Evolutionary conservation across 1,284 basidiomycete genomes (phyloP), one percentile per base, ranked within the genome.

Genomic region (Marasmius oreades): DNA sequence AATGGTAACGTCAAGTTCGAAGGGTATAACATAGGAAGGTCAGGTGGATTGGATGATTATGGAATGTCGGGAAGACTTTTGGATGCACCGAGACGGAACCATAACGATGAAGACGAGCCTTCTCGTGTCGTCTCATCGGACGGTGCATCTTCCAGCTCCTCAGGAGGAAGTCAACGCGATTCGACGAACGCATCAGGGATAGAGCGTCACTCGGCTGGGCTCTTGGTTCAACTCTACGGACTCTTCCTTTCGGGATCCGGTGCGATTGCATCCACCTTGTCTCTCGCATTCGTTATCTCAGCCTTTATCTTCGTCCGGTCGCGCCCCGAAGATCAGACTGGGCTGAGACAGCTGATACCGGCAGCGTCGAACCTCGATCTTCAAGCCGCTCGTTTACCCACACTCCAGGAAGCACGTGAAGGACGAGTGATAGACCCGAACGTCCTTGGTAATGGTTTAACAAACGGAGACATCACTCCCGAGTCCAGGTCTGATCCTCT

Each of bases 21-120:
- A 31, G 28, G 28, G 4, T 31, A 31, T 31, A 31, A 31, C n/a
- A n/a, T n/a, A n/a, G n/a, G n/a, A n/a, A n/a, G n/a, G 10, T 10
- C 28, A 31, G 28, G 10, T 31, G 10, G 28, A 31, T 31, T 11
- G 10, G 28, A 51, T 18, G 31, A 22, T 4, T 18, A 53, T 23
- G 44, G 31, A 33, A 24, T 18, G 22, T 24, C 39, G n/a, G n/a
- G 45, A 11, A 54, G 24, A 36, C 20, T 52, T 14, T 43, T 55
- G 47, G 57, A 53, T 50, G 46, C 46, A 5, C 50, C 54, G 16
- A 50, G 36, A 24, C 8, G 23, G 2, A 22, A 16, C 51, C 18
- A 39, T 33, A n/a, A 36, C 23, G 51, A 52, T 12, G 34, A 52
- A 8, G n/a, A 50, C 18, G 47, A 50, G n/a, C 47, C 14, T 50